Conservation (phyloP, 2,329 filamentous ascomycete species). For the Sporothrix variecibatus region DNA sequence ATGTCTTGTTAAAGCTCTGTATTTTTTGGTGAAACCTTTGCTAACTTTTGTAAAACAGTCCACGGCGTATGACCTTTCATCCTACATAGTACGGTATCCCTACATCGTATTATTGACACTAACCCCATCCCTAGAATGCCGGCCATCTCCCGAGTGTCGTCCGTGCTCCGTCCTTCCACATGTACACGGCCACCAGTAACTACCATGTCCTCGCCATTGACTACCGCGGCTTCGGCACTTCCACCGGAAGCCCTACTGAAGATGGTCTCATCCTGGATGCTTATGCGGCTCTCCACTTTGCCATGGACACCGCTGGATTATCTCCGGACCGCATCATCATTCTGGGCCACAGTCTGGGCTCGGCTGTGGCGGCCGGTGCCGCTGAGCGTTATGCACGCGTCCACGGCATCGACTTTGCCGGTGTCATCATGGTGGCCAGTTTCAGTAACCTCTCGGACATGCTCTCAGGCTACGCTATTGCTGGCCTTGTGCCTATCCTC, state of each 20-base stretch:
- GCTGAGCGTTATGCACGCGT: constrained; percentile 65
- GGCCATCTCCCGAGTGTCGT: constrained; percentile 80
- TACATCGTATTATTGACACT: neutral
- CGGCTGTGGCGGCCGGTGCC: constrained; percentile 75
- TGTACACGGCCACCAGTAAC: constrained; percentile 69
- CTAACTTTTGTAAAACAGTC: constrained; percentile 45
- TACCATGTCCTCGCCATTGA: constrained; percentile 87
- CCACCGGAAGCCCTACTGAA: constrained; percentile 79
- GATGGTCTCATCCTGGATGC: constrained; percentile 79
- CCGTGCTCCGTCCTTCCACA: constrained; percentile 75
- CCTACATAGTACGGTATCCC: too few relatives aligned
- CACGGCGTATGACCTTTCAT: constrained; percentile 57
- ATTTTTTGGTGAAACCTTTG: neutral
- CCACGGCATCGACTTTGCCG: constrained; percentile 69
- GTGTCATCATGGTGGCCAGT: constrained; percentile 74
- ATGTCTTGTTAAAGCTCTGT: neutral
- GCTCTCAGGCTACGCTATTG: constrained; percentile 74
- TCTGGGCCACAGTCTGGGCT: constrained; percentile 85
- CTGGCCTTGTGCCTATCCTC: constrained; percentile 77
- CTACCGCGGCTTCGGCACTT: constrained; percentile 85
- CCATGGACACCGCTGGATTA: constrained; percentile 64
- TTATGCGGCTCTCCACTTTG: constrained; percentile 70
- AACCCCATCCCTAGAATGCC: constrained; percentile 63
- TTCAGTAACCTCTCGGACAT: constrained; percentile 76
- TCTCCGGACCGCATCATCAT: constrained; percentile 73